A percentile compares a stretch with the other conserved stretches of the same genome.
phyloP scores from a whole-genome alignment of 78 protist species.

The Dictyostelium purpureum region DNA sequence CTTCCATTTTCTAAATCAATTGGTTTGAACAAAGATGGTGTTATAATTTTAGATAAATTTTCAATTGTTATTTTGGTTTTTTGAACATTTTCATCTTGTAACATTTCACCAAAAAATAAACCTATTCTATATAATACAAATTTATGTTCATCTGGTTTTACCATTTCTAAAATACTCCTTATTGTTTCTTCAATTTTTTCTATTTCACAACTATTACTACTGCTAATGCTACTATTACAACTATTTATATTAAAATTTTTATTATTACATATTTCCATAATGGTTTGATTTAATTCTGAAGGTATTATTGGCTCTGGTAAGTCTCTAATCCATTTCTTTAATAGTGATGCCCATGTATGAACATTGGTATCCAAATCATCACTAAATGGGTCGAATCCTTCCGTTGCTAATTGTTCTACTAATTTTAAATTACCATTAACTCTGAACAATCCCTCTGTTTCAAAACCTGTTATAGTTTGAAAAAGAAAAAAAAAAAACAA shows the following conservation, averaged over 20 bases:
- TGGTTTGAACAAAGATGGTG: constrained; percentile 52
- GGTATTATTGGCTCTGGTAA: constrained; percentile 53
- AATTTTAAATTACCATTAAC: constrained; percentile 34
- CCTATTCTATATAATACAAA: constrained; percentile 27
- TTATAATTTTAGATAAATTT: constrained; percentile 27
- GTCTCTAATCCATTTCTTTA: constrained; percentile 71
- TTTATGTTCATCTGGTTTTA: not conserved
- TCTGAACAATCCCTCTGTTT: constrained; percentile 69
- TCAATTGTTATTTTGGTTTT: constrained; percentile 47
- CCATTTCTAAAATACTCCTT: not conserved
- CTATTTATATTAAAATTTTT: not conserved
- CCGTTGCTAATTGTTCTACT: constrained; percentile 38
- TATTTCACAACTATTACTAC: not conserved
- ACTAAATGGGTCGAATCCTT: constrained; percentile 65
- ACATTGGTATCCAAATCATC: constrained; percentile 12
- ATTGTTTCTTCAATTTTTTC: not conserved
- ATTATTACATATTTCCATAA: not conserved
- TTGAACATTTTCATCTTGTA: not conserved
- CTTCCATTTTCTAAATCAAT: not conserved
- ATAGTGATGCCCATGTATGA: constrained; percentile 62
- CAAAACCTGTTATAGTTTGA: not conserved
- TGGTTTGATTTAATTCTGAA: not conserved
- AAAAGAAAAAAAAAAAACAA: not conserved
- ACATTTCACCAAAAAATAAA: constrained; percentile 35
- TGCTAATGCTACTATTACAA: not conserved